Evolutionary conservation across 768 basidiomycete species (phyloP), one percentile per base, ranked within the genome.

Genomic region (Auriscalpium orientale): DNA sequence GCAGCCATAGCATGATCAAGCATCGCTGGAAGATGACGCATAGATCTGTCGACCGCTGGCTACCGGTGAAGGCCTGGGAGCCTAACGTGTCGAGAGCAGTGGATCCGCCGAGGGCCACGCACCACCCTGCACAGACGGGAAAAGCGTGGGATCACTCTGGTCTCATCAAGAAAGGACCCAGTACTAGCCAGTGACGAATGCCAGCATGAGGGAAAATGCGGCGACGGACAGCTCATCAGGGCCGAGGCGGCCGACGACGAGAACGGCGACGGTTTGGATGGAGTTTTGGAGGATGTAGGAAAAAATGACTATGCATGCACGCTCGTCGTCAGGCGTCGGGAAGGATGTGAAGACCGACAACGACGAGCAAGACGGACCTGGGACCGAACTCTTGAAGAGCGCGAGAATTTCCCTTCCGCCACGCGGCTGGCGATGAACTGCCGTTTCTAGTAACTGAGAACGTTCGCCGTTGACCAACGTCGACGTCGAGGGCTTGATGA

Each of bases 31-130:
- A 74, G 61, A 89, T 83, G 18, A 89, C 64, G 4, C 86, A 85
- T 9, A 91, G 73, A 62, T 86, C 85, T 8, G 83, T 79, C n/a
- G 76, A 73, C 50, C 66, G 74, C 56, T 62, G 71, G 36, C 83
- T 79, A 22, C 84, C 84, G 12, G 86, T 89, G 69, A 83, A 91
- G 1, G 88, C 80, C 63, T 87, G 85, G 1, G 88, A 89, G 43
- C 87, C 87, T 54, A 89, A 73, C 0, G 89, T 90, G 66, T 89
- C 87, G 37, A 89, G 74, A 8, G 85, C 86, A 3, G 86, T 87
- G 0, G 86, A 84, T n/a, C 87, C 87, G 13, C 87, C 87, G 18
- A 89, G 76, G 11, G 86, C 87, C 54, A 89, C 75, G 64, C 81
- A 82, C 85, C 87, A 89, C 43, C 87, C 87, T 89, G 68, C 62